These are phyloP conservation scores for Pyricularia grisea DNA, from an alignment of 2,329 filamentous ascomycete species.

Conservation along the genomic window DNA sequence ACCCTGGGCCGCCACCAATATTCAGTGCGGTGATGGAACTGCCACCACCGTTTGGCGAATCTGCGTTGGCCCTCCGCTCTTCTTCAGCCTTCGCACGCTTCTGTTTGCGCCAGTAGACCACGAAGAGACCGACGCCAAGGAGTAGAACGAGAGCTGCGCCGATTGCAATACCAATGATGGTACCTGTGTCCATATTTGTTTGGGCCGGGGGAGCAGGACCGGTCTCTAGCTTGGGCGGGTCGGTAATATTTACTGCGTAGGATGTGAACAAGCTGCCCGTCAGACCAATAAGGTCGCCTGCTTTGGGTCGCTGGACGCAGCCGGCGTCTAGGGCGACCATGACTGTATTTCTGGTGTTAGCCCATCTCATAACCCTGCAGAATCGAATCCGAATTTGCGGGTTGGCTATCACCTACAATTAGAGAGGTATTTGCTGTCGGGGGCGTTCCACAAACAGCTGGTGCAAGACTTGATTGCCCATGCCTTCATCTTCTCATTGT, in stretches of 20 bases:
- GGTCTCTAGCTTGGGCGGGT: slow-evolving; percentile 15
- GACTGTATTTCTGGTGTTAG: slow-evolving; percentile 23
- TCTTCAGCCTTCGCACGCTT: slow-evolving; percentile 20
- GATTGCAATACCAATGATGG: slow-evolving; percentile 44
- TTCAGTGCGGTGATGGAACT: slow-evolving; percentile 13
- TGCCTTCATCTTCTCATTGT: slow-evolving; percentile 22
- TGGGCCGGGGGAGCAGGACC: slow-evolving; percentile 11
- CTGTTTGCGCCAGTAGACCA: slow-evolving; percentile 37
- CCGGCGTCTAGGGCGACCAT: slow-evolving; percentile 36
- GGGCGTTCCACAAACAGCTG: slow-evolving; percentile 30
- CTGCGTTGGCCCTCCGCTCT: slow-evolving; percentile 10
- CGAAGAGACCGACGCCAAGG: slow-evolving; percentile 31
- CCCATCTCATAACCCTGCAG: background rate
- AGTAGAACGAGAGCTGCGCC: slow-evolving; percentile 33
- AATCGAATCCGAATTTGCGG: background rate
- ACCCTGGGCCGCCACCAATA: slow-evolving; percentile 10
- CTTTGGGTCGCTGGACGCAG: slow-evolving; percentile 32
- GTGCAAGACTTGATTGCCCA: slow-evolving; percentile 26
- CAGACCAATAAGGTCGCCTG: slow-evolving; percentile 28
- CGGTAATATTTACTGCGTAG: slow-evolving; percentile 28
- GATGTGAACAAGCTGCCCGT: slow-evolving; percentile 32
- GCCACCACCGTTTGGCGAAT: slow-evolving; percentile 11
- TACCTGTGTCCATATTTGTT: slow-evolving; percentile 30
- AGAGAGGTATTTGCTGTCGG: slow-evolving; percentile 30
- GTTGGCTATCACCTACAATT: slow-evolving; percentile 33